Base-by-base conservation (phyloP, 2,329 filamentous ascomycete genomes). In the Claviceps sp. region DNA sequence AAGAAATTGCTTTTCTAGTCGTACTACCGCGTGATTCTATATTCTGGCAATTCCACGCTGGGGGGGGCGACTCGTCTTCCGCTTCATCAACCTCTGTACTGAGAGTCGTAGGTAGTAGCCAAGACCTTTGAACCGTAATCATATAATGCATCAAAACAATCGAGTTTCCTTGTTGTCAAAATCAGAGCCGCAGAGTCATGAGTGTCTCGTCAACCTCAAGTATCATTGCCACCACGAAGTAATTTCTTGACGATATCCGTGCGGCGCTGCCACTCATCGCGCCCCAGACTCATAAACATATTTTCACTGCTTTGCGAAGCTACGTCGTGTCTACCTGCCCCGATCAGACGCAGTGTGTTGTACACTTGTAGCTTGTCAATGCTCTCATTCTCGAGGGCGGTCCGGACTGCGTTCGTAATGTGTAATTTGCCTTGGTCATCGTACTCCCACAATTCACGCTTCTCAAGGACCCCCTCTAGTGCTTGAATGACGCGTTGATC, bases 251-350 rank as follows among this genome's bases (percentile, higher is more conserved):
- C 60, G 22, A 59, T 48, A 6, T 48, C 50, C 3, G 64, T 55
- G 4, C 67, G 62, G 45, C 54, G 43, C 7, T 48, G 54, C 66
- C 66, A 68, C 54, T 71, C 68, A 1, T 67, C 59, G 38, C 61
- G 59, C 4, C 68, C 68, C 1, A 71, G 53, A n/a, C 69, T 55
- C 18, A 55, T 55, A 37, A 71, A 61, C 52, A 70, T 58, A 9
- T 56, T 51, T 30, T 61, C 45, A 53, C 63, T 57, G 59, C 58
- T 59, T 58, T 65, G 58, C 46, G 62, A 56, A 6, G 59, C 58
- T 14, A 63, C 61, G 7, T 63, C 56, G 14, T 59, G 54, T 22
- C 58, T 60, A 2, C 67, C 67, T 3, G 66, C 60, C 34, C 60
- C 62, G 16, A 67, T 55, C 7, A 67, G 58, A 18, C 66, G 61